Evolutionary conservation across 805 yeast genomes (phyloP).

Genomic region (Candida silvatica): DNA sequence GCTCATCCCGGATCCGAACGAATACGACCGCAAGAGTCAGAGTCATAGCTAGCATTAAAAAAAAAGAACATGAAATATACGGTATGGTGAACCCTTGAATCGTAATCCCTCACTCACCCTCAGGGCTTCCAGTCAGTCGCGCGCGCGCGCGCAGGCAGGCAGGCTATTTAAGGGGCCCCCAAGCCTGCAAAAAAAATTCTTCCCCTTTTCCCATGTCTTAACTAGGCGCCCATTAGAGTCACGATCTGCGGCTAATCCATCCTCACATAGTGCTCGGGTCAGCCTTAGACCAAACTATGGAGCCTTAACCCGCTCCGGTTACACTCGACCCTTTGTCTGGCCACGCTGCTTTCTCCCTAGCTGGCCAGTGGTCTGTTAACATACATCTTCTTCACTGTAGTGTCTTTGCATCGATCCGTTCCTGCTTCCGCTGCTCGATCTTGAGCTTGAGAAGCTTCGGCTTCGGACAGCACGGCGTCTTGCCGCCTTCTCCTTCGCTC

Average conservation of each 20-base stretch:
- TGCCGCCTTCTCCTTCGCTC: conserved; percentile 47
- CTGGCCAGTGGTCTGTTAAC: conserved; percentile 5
- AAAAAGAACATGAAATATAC: too few relatives aligned
- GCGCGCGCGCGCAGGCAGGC: too few relatives aligned
- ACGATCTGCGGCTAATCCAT: conserved; percentile 44
- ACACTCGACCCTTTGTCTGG: conserved; percentile 4
- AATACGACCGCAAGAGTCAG: conserved; percentile 38
- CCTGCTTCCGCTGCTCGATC: conserved; percentile 52
- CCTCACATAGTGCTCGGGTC: conserved; percentile 82
- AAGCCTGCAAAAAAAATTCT: background rate
- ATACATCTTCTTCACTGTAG: conserved; percentile 2
- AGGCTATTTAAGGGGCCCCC: too few relatives aligned
- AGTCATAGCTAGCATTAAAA: too few relatives aligned
- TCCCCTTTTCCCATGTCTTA: conserved; percentile 13
- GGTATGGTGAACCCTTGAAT: too few relatives aligned
- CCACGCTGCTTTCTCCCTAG: background rate
- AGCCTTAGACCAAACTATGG: conserved; percentile 58
- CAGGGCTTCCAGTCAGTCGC: too few relatives aligned
- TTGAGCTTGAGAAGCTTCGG: conserved; percentile 55
- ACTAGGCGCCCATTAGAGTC: conserved; percentile 83
- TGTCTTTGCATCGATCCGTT: conserved; percentile 50
- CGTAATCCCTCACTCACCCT: too few relatives aligned
- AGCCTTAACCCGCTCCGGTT: background rate
- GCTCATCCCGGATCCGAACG: conserved; percentile 50
- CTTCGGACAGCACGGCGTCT: conserved; percentile 73